Percentiles rank a stretch among this genome's conserved stretches.
Conservation (phyloP, 306 rosid species). For the Alnus glutinosa region DNA sequence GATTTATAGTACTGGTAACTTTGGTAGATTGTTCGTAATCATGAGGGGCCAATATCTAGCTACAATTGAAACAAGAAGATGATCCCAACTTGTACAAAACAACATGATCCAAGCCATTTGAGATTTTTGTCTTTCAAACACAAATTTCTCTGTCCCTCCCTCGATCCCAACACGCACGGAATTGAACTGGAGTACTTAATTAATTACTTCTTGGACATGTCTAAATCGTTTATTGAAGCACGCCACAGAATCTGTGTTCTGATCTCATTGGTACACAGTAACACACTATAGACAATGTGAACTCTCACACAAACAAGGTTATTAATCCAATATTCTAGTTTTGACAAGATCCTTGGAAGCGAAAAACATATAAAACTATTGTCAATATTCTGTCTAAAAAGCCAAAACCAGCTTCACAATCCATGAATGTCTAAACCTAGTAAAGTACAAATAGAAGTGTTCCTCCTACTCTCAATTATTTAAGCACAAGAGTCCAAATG, state of each 20-base stretch:
- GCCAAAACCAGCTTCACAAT: too few species aligned
- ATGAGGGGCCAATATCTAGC: not conserved
- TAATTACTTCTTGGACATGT: not conserved
- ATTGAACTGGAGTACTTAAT: not conserved
- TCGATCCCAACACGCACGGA: not conserved
- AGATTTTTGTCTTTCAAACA: not conserved
- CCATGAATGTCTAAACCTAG: too few species aligned
- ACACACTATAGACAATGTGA: too few species aligned
- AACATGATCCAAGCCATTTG: not conserved
- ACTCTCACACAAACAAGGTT: too few species aligned
- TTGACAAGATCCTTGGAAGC: too few species aligned
- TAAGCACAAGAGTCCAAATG: too few species aligned
- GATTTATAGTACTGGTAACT: not conserved
- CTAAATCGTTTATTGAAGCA: not conserved
- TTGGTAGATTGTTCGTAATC: not conserved
- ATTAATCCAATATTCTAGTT: too few species aligned
- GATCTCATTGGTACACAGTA: too few species aligned
- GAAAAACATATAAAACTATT: too few species aligned
- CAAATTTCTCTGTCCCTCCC: not conserved
- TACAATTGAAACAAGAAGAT: not conserved
- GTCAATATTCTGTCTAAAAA: too few species aligned
- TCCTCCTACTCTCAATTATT: too few species aligned
- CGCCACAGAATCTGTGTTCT: not conserved
- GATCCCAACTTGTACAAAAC: not conserved
- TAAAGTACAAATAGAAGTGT: too few species aligned